Evolutionary conservation across 2,329 filamentous ascomycete genomes (phyloP).

Genomic region (Aspergillus floridensis): DNA sequence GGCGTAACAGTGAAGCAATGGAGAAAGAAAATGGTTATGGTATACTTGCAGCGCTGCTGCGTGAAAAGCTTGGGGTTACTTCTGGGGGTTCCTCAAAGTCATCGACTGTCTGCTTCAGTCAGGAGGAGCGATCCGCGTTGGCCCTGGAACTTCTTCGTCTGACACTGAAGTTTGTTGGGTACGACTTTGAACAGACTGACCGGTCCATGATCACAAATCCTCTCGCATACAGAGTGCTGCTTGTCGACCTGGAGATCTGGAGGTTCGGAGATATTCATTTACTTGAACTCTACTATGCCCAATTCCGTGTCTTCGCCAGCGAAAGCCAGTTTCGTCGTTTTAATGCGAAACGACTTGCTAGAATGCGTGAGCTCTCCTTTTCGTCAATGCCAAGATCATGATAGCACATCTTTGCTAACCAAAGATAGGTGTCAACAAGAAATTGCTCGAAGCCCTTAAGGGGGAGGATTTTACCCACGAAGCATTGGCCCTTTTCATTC

Average conservation of each 20-base stretch:
- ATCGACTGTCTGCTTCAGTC: slow-evolving; percentile 33
- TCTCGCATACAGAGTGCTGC: slow-evolving; percentile 83
- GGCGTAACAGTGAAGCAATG: slow-evolving; percentile 98
- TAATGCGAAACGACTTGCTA: slow-evolving; percentile 78
- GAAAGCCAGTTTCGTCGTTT: slow-evolving; percentile 90
- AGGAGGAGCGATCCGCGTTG: slow-evolving; percentile 52
- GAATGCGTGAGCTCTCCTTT: slow-evolving; percentile 70
- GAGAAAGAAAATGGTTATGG: slow-evolving; percentile 93
- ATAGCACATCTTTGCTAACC: slow-evolving; percentile 17
- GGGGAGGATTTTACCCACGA: slow-evolving; percentile 72
- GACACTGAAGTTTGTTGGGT: slow-evolving; percentile 83
- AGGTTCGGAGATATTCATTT: slow-evolving; percentile 71
- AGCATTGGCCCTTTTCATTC: slow-evolving; percentile 72
- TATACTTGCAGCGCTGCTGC: slow-evolving; percentile 77
- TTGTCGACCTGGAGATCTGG: slow-evolving; percentile 95
- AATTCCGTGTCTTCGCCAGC: slow-evolving; percentile 85
- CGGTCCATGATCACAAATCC: slow-evolving; percentile 95
- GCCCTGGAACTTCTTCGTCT: slow-evolving; percentile 66
- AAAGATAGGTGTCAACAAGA: slow-evolving; percentile 75
- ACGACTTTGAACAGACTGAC: slow-evolving; percentile 72
- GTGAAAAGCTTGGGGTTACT: slow-evolving; percentile 65
- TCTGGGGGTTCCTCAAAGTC: slow-evolving; percentile 34
- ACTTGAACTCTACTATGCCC: slow-evolving; percentile 86
- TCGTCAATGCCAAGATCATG: background rate
- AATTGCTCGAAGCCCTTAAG: slow-evolving; percentile 85